These are phyloP conservation scores for Hypsizygus ulmarius DNA, from an alignment of 1,284 basidiomycete species.

Conservation along the genomic window DNA sequence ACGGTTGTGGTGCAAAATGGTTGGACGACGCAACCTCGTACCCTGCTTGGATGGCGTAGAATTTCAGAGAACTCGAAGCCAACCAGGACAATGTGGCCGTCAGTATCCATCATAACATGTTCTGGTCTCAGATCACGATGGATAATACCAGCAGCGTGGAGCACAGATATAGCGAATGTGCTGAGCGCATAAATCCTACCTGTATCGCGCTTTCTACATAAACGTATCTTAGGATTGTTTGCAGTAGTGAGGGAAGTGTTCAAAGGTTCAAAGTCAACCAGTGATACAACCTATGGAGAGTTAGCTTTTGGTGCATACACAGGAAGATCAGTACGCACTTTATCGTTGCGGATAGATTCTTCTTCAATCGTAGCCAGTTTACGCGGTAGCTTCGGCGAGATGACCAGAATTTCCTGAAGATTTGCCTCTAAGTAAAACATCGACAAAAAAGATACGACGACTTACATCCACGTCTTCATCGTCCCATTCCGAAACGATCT, in stretches of 20 bases:
- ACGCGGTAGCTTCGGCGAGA: conserved; percentile 31
- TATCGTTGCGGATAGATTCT: conserved; percentile 11
- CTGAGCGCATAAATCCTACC: conserved; percentile 24
- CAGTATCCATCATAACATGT: conserved; percentile 59
- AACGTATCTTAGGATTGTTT: conserved; percentile 1
- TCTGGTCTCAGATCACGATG: conserved; percentile 57
- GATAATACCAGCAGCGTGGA: conserved; percentile 51
- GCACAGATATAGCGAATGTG: conserved; percentile 46
- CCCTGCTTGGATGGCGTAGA: conserved; percentile 7
- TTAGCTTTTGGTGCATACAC: not conserved
- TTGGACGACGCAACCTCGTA: not conserved
- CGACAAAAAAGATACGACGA: not conserved
- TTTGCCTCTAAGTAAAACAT: not conserved
- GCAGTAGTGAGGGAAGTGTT: not conserved
- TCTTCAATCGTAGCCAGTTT: conserved; percentile 21
- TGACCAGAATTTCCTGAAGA: conserved; percentile 39
- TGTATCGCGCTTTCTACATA: conserved; percentile 22
- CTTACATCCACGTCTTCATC: conserved; percentile 42
- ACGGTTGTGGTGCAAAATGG: conserved; percentile 12
- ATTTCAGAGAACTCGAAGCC: conserved; percentile 54
- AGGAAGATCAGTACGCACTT: conserved; percentile 5
- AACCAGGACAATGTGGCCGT: conserved; percentile 67
- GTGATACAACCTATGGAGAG: conserved; percentile 10
- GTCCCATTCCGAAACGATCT: conserved; percentile 38
- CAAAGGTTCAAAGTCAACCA: conserved; percentile 21